Evolutionary conservation across 805 yeast species (phyloP), one percentile per base, ranked within the genome.

Genomic region (Starmerella powellii): DNA sequence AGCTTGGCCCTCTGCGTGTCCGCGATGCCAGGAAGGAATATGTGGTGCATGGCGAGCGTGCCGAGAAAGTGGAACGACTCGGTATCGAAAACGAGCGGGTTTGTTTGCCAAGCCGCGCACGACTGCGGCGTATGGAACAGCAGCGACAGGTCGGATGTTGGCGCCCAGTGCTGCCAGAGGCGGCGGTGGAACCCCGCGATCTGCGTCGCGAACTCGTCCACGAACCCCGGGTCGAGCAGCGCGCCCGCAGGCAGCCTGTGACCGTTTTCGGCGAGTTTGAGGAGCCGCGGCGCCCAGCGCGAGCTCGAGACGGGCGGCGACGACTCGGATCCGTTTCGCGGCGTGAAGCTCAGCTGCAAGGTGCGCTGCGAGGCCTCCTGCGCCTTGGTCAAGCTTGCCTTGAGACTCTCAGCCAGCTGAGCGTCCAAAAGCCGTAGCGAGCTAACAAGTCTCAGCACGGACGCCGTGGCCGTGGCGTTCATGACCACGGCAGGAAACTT

Each of bases 31-130:
- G 50, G 51, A 47, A 74, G 63, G 51, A 86, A 78, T 16, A 87
- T 52, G 54, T 87, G 96, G 44, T 72, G 71, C 5, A 77, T 62
- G 34, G 86, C 62, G 27, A 86, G 58, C 44, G 85, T 65, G 2
- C 93, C 84, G 42, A 88, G 62, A 55, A 80, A 86, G 57, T 88
- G 96, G 13, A 82, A 70, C 50, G 80, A 78, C 8, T 64, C 61
- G 20, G 80, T 71, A 53, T 80, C 79, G 64, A 84, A 85, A 6
- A 84, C 72, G 38, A 87, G 67, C 2, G 96, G 94, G 53, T 85
- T 53, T 12, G 23, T 27, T 11, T 34, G 40, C 55, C 54, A 54
- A 54, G 61, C 65, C 51, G 41, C 34, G 31, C 38, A 21, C 41
- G 62, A 53, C 40, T 58, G 60, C 26, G 57, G 56, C 4, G 65